Conservation (phyloP, 176 grass and related monocot species). For the Avena insularis region DNA sequence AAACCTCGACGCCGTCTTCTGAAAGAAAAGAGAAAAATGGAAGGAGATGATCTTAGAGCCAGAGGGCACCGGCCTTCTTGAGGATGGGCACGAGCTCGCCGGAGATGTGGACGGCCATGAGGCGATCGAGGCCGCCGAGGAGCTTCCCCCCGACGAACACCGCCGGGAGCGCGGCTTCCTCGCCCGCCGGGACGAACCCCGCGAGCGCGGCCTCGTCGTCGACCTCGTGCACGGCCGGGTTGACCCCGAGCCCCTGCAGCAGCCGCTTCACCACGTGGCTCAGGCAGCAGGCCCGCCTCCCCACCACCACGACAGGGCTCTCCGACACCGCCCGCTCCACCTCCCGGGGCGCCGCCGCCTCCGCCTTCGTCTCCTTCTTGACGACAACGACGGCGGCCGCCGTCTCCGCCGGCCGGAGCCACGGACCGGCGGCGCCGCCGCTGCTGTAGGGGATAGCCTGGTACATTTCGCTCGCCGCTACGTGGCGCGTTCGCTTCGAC, state of each 20-base stretch:
- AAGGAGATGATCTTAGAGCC: constrained; percentile 51
- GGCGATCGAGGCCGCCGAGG: constrained; percentile 76
- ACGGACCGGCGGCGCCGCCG: constrained; percentile 41
- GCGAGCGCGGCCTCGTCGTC: constrained; percentile 63
- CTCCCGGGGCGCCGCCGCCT: neutral
- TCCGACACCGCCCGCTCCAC: constrained; percentile 65
- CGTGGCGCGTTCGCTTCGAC: neutral
- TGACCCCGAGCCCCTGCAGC: constrained; percentile 87
- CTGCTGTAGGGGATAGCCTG: constrained; percentile 80
- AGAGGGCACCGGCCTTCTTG: constrained; percentile 94
- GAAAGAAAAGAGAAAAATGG: neutral
- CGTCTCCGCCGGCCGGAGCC: constrained; percentile 33
- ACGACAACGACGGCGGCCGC: constrained; percentile 5
- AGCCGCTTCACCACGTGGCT: constrained; percentile 83
- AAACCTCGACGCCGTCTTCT: constrained; percentile 20
- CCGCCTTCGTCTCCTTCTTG: constrained; percentile 35
- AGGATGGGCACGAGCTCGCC: constrained; percentile 97
- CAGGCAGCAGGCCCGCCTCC: constrained; percentile 79
- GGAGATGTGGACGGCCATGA: constrained; percentile 94
- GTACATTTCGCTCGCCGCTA: constrained; percentile 53
- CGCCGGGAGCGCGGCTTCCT: constrained; percentile 49
- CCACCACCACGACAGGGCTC: constrained; percentile 83
- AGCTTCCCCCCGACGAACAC: constrained; percentile 88
- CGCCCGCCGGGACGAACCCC: constrained; percentile 37
- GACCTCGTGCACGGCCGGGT: constrained; percentile 85